Evolutionary conservation across 768 basidiomycete genomes (phyloP), one percentile per base, ranked within the genome.

Genomic region (Tricholoma bakamatsutake): DNA sequence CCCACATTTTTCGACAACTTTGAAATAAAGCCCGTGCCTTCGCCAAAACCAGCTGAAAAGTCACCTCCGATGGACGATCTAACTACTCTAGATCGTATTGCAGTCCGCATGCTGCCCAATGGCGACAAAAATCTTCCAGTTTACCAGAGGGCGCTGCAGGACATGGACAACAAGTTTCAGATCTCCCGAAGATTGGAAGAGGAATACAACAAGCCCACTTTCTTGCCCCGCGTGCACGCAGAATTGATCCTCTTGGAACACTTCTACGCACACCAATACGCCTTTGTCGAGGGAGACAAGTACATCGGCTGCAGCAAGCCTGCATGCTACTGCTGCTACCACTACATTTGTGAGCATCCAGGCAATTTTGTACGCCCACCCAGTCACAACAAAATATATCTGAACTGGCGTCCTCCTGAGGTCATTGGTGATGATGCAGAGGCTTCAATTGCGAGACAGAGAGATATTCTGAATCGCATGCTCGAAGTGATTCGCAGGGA

Each of bases 301-400:
- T 47, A 47, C 46, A 47, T 47, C 27, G 46, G 46, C 46, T 47
- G 46, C 27, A 47, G 46, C 46, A 47, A 30, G 46, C 46, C 46
- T 30, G 46, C 46, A n/a, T 47, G 46, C 46, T 47, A 47, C 46
- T 47, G 46, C 46, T 47, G 46, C 46, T 47, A 47, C 27, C 46
- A 47, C 46, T 47, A 47, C 28, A 47, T 47, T 6, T 47, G 46
- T n/a, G 13, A 2, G 28, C 46, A 47, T 9, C 46, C 46, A 30
- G 46, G 46, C 24, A 47, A 47, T n/a, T 47, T 47, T 30, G 13
- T 47, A 10, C 27, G 13, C 46, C 46, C 46, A 47, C 28, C 46
- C 28, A 30, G 46, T 47, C 46, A 47, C 28, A 47, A 47, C 10
- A 47, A 30, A n/a, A 47, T n/a, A 28, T 30, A 47, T 17, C 27